Evolutionary conservation across 2,329 filamentous ascomycete genomes (phyloP), one percentile per base, ranked within the genome.

Genomic region (Cordyceps cateniannulata): DNA sequence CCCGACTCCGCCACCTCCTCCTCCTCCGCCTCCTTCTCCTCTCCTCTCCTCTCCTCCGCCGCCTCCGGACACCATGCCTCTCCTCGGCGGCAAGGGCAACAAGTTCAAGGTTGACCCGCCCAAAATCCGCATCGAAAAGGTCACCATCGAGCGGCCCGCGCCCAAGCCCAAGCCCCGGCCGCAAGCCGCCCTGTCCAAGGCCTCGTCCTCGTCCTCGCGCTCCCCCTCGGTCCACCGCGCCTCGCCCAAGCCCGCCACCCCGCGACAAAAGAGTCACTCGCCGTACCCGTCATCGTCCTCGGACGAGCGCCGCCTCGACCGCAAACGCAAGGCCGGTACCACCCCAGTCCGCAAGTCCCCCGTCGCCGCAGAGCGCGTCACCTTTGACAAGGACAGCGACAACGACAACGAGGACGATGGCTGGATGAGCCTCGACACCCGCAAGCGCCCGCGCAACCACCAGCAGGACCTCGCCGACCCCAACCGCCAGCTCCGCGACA

Each of bases 31-130:
- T n/a, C n/a, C n/a, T n/a, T n/a, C n/a, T n/a, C n/a, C n/a, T n/a
- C n/a, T n/a, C n/a, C n/a, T n/a, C 24, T 32, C 20, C 5, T 16
- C n/a, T 22, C 22, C 12, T 14, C 12, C 22, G 20, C 25, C 40
- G 4, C 25, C 6, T 27, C 5, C 51, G 25, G 42, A 35, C 53
- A 56, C 48, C 32, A 71, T 71, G 69, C 67, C 68, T 29, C 72
- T 78, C 60, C 74, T 78, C 62, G 73, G 74, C 63, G 71, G 71
- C 58, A 78, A 77, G 63, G 71, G 70, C 62, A 76, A 75, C 64
- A 83, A 81, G 68, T 78, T 81, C 72, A 82, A 82, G 71, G 72
- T 77, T 65, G 77, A 80, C 63, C 74, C 77, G 58, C 77, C 79
- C 61, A 77, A 76, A 62, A 77, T 83, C 66, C 78, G 80, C 63